These are phyloP conservation scores for Trametes versicolor DNA, from an alignment of 1,284 basidiomycete species.

Conservation along the genomic window DNA sequence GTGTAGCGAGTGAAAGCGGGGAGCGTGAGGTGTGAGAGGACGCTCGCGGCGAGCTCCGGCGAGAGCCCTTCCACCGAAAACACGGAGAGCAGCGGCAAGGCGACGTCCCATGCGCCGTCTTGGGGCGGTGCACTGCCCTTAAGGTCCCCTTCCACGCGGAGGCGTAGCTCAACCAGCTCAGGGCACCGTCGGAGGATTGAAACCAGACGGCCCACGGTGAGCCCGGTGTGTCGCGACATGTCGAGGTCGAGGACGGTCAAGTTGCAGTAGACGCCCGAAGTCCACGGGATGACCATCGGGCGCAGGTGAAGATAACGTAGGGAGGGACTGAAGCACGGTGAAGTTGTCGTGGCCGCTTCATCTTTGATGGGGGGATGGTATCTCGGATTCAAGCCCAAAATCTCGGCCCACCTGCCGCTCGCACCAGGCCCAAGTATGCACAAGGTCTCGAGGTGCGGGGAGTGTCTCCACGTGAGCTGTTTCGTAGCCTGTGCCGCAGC, in stretches of 20 bases:
- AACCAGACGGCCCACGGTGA: not conserved
- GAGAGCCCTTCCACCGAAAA: not conserved
- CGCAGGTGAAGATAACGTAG: constrained; percentile 9
- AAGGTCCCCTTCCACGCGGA: not conserved
- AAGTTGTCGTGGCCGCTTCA: not conserved
- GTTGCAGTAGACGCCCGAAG: not conserved
- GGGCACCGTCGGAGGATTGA: constrained; percentile 13
- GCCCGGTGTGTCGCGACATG: not conserved
- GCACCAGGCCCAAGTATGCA: not conserved
- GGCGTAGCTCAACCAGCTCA: constrained; percentile 4
- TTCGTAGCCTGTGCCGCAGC: too few species aligned
- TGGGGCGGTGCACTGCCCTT: not conserved
- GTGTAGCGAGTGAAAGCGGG: not conserved
- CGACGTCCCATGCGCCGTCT: not conserved
- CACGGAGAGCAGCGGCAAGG: not conserved
- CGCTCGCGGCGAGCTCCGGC: not conserved
- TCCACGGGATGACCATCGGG: not conserved
- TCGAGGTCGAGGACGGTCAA: constrained; percentile 11
- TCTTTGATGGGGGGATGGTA: not conserved
- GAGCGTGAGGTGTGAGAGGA: constrained; percentile 2
- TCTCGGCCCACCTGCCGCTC: too few species aligned
- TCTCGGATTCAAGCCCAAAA: not conserved
- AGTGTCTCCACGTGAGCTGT: not conserved
- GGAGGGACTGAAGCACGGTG: not conserved
- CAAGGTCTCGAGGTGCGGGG: not conserved